Evolutionary conservation across 441 rosid genomes (phyloP), one percentile per base, ranked within the genome.

Genomic region (Adansonia grandidieri): DNA sequence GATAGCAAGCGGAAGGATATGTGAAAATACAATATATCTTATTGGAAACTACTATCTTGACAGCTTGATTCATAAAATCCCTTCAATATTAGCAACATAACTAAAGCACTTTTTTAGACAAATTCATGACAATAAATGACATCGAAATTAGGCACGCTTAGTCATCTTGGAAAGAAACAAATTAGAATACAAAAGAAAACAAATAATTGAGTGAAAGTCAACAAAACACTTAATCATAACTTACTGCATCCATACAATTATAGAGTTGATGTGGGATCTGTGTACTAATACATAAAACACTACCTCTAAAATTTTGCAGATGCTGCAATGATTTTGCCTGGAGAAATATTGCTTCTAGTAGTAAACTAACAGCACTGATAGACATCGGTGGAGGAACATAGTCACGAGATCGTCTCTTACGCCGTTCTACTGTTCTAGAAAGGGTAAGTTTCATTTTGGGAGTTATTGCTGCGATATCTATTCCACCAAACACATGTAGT

Each of bases 281-380:
- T 28, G 24, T 28, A 71, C 15, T 15, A 51, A 9, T 9, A 15
- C 63, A 42, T 57, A 77, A 67, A 57, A 19, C 20, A 20, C 44
- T 88, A 92, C 99, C 98, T 81, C 80, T 84, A 82, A 92, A 90
- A 88, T 93, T 87, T 77, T 89, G 88, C 60, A 94, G 96, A 81
- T 85, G 89, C 81, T 92, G 95, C 80, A 90, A 80, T 72, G 94
- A 91, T 76, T 92, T 94, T 0, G 95, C 94, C 86, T 94, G 91
- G 19, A 94, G 93, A 70, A 85, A 89, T 45, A 88, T 84, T 40
- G 97, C 96, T 89, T 94, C 98, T 9, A 92, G 79, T 8, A 92
- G 88, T 70, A 94, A 86, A 83, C 89, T 85, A 76, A 88, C 93
- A 45, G 93, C 91, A 82, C 89, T 92, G 62, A 88, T 88, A 57